Conservation (phyloP, 31 red algal species). For the Asparagopsis taxiformis region DNA sequence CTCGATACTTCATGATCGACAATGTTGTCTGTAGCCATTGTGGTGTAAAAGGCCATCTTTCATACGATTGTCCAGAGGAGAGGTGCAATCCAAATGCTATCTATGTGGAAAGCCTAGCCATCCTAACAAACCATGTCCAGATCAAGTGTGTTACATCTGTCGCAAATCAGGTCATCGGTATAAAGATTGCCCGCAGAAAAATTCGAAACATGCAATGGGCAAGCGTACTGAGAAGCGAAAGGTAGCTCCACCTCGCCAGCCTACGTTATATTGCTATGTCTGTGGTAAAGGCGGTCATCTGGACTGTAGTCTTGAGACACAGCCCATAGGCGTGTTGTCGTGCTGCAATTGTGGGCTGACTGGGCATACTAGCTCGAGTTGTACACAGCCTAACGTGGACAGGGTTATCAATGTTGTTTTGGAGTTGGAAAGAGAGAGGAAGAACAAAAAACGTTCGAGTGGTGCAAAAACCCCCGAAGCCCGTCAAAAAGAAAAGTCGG, state of each 20-base stretch:
- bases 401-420: background rate
- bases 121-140: background rate
- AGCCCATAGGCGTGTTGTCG: background rate
- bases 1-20: conserved; percentile 20
- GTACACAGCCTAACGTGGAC: background rate
- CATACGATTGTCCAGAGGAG: conserved; percentile 15
- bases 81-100: conserved; percentile 1
- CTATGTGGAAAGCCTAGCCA: conserved; percentile 19
- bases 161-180: conserved; percentile 2
- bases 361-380: background rate
- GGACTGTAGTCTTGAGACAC: conserved; percentile 3
- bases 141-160: conserved; percentile 8
- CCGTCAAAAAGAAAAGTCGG: no score
- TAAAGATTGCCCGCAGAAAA: conserved; percentile 5
- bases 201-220: background rate
- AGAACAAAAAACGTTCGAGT: background rate
- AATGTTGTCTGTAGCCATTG: conserved; percentile 16
- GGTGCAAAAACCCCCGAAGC: no score
- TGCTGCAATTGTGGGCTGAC: conserved; percentile 13
- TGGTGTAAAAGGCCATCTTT: conserved; percentile 16
- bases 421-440: conserved; percentile 1
- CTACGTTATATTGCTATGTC: conserved; percentile 6
- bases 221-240: background rate
- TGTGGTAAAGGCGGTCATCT: conserved; percentile 16
- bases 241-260: conserved; percentile 5